Percentiles rank a stretch among this genome's conserved stretches.
Conservation (phyloP, 2,329 filamentous ascomycete genomes). For the Pyrenochaeta sp. region DNA sequence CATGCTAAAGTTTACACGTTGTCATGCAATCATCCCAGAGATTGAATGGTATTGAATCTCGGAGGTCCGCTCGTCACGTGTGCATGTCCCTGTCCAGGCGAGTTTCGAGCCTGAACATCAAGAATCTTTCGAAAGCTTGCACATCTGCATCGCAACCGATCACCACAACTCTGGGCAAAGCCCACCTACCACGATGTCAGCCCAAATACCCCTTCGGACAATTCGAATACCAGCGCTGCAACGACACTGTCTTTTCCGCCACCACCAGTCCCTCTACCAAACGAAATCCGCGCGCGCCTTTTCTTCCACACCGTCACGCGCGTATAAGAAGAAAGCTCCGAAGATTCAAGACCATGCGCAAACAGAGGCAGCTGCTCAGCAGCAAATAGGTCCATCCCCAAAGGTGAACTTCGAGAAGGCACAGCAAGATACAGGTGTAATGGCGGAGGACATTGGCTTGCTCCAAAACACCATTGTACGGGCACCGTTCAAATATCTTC, state of each 20-base stretch:
- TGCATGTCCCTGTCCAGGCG: no score
- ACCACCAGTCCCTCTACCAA: slow-evolving; percentile 10
- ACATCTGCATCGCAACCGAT: slow-evolving; percentile 9
- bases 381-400: slow-evolving; percentile 16
- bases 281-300: slow-evolving; percentile 28
- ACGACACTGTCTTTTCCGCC: slow-evolving; percentile 39
- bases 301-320: slow-evolving; percentile 30
- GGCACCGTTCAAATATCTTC: slow-evolving; percentile 23
- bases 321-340: slow-evolving; percentile 10
- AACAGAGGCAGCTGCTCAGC: slow-evolving; percentile 12
- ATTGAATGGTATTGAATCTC: neutral
- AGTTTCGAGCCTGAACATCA: slow-evolving; percentile 13
- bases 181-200: slow-evolving; percentile 32
- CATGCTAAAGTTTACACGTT: no score
- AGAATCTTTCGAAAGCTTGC: slow-evolving; percentile 17
- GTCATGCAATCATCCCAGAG: neutral
- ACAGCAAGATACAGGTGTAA: slow-evolving; percentile 9
- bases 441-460: slow-evolving; percentile 33
- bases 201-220: slow-evolving; percentile 33
- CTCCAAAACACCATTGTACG: slow-evolving; percentile 31
- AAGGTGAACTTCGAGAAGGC: slow-evolving; percentile 8
- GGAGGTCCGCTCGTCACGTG: slow-evolving; percentile 17
- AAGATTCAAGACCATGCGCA: slow-evolving; percentile 15
- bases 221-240: slow-evolving; percentile 30
- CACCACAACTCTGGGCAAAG: slow-evolving; percentile 5